Evolutionary conservation across 805 yeast species (phyloP), one percentile per base, ranked within the genome.

Genomic region (Myxozyma melibiosi): DNA sequence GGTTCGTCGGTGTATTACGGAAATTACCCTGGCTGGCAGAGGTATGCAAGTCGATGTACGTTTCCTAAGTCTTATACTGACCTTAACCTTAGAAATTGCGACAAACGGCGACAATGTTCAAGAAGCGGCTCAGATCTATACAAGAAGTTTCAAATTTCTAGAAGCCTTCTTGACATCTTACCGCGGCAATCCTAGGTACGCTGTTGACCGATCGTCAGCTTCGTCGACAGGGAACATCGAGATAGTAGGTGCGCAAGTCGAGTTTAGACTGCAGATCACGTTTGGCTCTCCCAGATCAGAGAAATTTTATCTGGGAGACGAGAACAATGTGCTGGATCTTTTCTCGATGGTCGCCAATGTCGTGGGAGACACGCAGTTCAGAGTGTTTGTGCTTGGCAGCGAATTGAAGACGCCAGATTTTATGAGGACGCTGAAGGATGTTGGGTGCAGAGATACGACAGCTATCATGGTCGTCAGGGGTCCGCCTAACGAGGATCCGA

Each of bases 331-430:
- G 7, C 11, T 25, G 2, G 62, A 57, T 13, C 25, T 57, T 11
- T 38, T 40, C 28, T 37, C 49, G 13, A 28, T 20, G 13, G 20
- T 57, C n/a, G 11, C 48, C 5, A 27, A 33, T 28, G 20, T 38
- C 9, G 38, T 49, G 27, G 39, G 41, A 4, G 51, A 33, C 31
- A 38, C 39, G 1, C 40, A 45, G 37, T 57, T 57, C 31, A 20
- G 58, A 16, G 25, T 57, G 30, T 43, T 57, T 30, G 62, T 49
- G 25, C 37, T 57, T 47, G 62, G 62, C 3, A 37, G 47, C 27
- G 58, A 57, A 39, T 9, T 57, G 5, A 38, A 40, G 30, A 24
- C 45, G 4, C 38, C 20, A 6, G 53, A 50, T 28, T 37, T 28
- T 13, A 18, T 9, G 16, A 37, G 40, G 43, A 35, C 41, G 3